Evolutionary conservation across 2,329 filamentous ascomycete genomes (phyloP).

Genomic region (Scedosporium minutisporum): DNA sequence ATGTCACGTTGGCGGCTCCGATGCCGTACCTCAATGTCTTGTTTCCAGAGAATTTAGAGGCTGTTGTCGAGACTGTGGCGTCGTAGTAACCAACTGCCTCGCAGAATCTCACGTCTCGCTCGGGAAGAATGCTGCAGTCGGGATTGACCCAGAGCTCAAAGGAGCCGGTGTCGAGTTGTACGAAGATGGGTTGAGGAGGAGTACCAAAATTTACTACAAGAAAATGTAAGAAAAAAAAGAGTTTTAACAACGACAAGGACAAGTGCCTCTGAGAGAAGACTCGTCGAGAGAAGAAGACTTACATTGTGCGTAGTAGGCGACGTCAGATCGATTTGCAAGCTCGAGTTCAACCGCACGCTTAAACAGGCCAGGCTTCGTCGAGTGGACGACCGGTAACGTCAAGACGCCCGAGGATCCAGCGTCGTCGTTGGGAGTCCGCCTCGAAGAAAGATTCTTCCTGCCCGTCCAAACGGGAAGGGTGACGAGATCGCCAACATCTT

Average conservation of each 20-base stretch:
- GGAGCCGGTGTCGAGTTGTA: conserved; percentile 50
- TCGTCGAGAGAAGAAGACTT: conserved; percentile 10
- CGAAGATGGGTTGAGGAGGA: conserved; percentile 41
- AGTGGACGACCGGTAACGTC: conserved; percentile 21
- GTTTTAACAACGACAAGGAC: conserved; percentile 1
- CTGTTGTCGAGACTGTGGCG: conserved; percentile 28
- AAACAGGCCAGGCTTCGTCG: conserved; percentile 21
- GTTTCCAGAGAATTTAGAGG: conserved; percentile 19
- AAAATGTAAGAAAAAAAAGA: neutral
- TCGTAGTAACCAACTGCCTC: conserved; percentile 34
- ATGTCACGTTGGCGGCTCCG: conserved; percentile 39
- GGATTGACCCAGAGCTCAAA: conserved; percentile 57
- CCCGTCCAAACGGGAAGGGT: conserved; percentile 9
- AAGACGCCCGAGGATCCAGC: conserved; percentile 12
- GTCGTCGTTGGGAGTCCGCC: neutral
- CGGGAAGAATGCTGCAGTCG: conserved; percentile 36
- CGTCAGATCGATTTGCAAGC: conserved; percentile 40
- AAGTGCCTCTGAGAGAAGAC: neutral
- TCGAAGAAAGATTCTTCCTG: neutral
- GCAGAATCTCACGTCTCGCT: conserved; percentile 34
- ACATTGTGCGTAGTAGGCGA: conserved; percentile 44
- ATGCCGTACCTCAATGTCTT: conserved; percentile 41
- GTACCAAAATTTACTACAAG: conserved; percentile 38
- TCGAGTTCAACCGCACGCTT: conserved; percentile 33
- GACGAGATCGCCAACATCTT: conserved; percentile 6